Base-by-base conservation (phyloP, 768 basidiomycete genomes). In the Agrocybe praecox region DNA sequence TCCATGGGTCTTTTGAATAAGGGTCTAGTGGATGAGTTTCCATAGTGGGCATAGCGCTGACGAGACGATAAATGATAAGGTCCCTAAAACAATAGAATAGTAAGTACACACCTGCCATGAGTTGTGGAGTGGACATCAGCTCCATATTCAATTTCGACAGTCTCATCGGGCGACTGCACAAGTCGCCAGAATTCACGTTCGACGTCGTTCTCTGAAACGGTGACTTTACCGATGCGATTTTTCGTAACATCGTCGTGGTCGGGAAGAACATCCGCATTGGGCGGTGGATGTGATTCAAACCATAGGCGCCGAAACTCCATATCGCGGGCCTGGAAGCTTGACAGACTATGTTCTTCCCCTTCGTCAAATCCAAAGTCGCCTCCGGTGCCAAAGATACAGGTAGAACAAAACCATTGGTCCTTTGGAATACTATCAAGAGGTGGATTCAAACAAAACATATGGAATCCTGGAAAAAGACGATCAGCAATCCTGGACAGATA, bases 71-170 rank as follows among this genome's bases (percentile, higher is more conserved):
- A 49, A 23, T 59, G 29, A 46, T 19, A 36, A 53, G 10, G 53
- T 49, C 14, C 59, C 49, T 18, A 46, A 6, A 22, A 23, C 53
- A 15, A 40, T 14, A 33, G 23, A 19, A n/a, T 11, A 1, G 36
- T 12, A 22, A 11, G 29, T 33, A n/a, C 83, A 58, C 71, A 96
- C 95, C 94, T 98, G 72, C 96, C 96, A 65, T 98, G 94, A 8
- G 92, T 96, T 1, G 95, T 96, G 9, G 95, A 96, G 73, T 98
- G 96, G 32, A 99, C 90, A 71, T 99, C 97, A 1, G 97, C 97
- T n/a, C 97, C 97, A 68, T 99, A 99, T 72, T 99, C 97, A 32
- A 98, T 89, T 71, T 99, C 97, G 17, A 99, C 95, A 0, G 93
- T 96, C 69, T 98, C 96, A 43, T 82, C 77, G 54, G 85, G 83